A percentile compares a stretch with the other conserved stretches of the same genome.
Conservation (phyloP, 768 basidiomycete species). For the Lentinula lateritia region DNA sequence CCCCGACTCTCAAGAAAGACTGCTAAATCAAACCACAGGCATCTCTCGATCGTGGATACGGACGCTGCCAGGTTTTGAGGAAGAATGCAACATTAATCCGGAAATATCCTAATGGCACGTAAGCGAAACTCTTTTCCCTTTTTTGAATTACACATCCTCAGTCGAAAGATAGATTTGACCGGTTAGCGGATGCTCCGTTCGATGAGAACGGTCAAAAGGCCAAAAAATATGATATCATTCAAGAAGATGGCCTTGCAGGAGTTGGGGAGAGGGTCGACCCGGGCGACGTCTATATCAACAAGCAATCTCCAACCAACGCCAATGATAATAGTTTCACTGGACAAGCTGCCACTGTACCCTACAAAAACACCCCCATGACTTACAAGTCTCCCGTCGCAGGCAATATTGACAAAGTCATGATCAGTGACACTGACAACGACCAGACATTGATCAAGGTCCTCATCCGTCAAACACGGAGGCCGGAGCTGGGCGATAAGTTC, state of each 20-base stretch:
- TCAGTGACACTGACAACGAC: conserved; percentile 95
- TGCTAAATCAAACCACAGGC: conserved; percentile 45
- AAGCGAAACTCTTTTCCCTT: conserved; percentile 30
- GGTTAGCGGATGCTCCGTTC: conserved; percentile 85
- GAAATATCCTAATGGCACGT: conserved; percentile 97
- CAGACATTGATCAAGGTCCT: conserved; percentile 96
- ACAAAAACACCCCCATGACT: conserved; percentile 87
- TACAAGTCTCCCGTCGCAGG: conserved; percentile 94
- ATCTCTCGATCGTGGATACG: conserved; percentile 95
- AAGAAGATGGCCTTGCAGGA: conserved; percentile 88
- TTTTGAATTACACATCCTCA: background rate
- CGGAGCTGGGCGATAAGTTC: conserved; percentile 98
- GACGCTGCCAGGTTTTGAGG: conserved; percentile 93
- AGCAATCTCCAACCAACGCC: conserved; percentile 94
- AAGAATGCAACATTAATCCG: conserved; percentile 93
- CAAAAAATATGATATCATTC: conserved; percentile 88
- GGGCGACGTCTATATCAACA: conserved; percentile 93
- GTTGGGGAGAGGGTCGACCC: conserved; percentile 93
- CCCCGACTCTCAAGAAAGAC: background rate
- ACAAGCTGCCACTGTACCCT: conserved; percentile 76
- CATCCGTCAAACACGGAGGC: conserved; percentile 92
- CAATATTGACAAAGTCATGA: conserved; percentile 95
- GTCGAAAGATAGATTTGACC: conserved; percentile 59
- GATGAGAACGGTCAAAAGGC: conserved; percentile 76
- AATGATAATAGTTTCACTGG: conserved; percentile 86